A percentile compares a stretch with the other conserved stretches of the same genome.
Conservation (phyloP, 148 eudicot genomes). For the Fallopia convolvulus region DNA sequence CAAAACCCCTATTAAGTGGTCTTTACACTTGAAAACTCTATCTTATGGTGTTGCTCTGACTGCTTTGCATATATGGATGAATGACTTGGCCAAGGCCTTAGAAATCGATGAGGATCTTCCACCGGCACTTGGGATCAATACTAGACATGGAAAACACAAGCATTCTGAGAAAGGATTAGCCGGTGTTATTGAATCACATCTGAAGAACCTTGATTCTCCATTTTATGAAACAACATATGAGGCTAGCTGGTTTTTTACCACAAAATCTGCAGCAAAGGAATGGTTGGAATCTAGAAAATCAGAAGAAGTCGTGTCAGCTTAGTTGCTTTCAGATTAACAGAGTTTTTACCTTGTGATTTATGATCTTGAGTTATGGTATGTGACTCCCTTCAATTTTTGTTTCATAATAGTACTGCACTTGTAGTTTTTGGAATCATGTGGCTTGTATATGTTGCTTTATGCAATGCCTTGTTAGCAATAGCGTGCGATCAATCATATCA, state of each 20-base stretch:
- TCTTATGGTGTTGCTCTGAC: slow-evolving; percentile 88
- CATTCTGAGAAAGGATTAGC: slow-evolving; percentile 69
- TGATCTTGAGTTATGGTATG: background rate
- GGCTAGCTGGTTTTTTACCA: slow-evolving; percentile 38
- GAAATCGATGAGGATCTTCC: slow-evolving; percentile 86
- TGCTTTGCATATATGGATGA: slow-evolving; percentile 81
- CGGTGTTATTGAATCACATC: slow-evolving; percentile 57
- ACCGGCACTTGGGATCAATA: slow-evolving; percentile 68
- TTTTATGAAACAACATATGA: slow-evolving; percentile 71
- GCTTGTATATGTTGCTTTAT: background rate
- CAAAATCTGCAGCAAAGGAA: slow-evolving; percentile 25
- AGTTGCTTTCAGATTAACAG: slow-evolving; percentile 7
- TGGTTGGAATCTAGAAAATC: slow-evolving; percentile 39
- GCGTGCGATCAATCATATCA: background rate
- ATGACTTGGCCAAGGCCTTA: slow-evolving; percentile 60
- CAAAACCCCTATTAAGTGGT: slow-evolving; percentile 60
- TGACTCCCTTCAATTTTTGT: background rate
- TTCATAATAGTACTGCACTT: background rate
- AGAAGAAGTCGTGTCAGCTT: slow-evolving; percentile 23
- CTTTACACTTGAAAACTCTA: slow-evolving; percentile 73
- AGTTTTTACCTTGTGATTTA: background rate
- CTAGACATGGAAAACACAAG: slow-evolving; percentile 86
- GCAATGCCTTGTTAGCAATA: slow-evolving; percentile 4
- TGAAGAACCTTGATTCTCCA: slow-evolving; percentile 77
- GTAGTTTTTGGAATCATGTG: background rate